Evolutionary conservation across 129 eudicot species (phyloP), one percentile per base, ranked within the genome.

Genomic region (Pittosporum tobira): DNA sequence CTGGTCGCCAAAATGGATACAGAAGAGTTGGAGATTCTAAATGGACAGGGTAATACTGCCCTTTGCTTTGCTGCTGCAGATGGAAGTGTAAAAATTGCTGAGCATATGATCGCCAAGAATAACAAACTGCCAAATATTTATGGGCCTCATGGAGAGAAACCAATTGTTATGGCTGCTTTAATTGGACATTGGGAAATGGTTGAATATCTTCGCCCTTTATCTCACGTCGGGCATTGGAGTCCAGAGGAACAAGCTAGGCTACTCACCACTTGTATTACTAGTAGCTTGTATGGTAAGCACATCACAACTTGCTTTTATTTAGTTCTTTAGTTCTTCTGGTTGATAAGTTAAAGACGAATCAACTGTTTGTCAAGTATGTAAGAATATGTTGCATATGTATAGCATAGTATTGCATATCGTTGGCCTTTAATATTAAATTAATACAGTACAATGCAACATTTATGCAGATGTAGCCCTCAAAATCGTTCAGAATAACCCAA

Each of bases 41-140:
- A 77, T 20, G 43, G 16, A 3, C 56, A 44, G 14, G 59, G 40
- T n/a, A 76, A 71, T 49, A 77, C 88, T 25, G 88, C 83, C 6
- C 70, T 81, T 1, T 73, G 80, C 59, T 81, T 81, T 59, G 83
- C 83, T 12, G 88, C 88, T 30, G 78, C 71, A 19, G 67, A 68
- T 16, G 81, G 84, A 49, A 64, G 54, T 16, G 48, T 71, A 40
- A 57, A 72, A 59, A 78, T 71, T 53, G 81, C 70, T 23, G 24
- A 52, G 11, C 19, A 55, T 10, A 63, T 82, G 88, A 38, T 68
- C 13, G 11, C 42, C 2, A 74, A 50, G 48, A 74, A 78, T 49
- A 12, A 11, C 1, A 54, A 16, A 0, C 54, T 82, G 54, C 49
- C 72, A 1, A 54, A 4, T 4, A 77, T 81, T 10, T 22, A 54